Evolutionary conservation across 225 moss, liverwort and hornwort species (phyloP).

Genomic region (Bryum argenteum): DNA sequence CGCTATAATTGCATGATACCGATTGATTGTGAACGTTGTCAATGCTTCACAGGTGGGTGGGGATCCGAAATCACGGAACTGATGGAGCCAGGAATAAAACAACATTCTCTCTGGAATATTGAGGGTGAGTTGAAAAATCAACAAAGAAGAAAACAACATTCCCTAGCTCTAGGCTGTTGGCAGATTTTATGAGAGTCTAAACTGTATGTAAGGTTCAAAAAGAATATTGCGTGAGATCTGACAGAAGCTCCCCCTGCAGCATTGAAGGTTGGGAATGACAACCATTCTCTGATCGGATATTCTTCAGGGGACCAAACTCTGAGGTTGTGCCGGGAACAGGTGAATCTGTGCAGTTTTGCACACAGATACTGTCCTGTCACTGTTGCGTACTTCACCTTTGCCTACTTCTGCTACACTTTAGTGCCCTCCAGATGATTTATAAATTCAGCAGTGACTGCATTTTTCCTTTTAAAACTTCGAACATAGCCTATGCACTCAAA

Average conservation of each 20-base stretch:
- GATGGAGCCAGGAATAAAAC: neutral
- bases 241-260: constrained; percentile 1
- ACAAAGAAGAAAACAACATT: neutral
- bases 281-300: constrained; percentile 1
- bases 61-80: constrained; percentile 1
- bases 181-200: constrained; percentile 8
- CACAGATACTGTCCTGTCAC: constrained; percentile 18
- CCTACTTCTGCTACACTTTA: neutral
- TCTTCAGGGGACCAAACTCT: constrained; percentile 11
- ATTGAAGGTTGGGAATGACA: constrained; percentile 21
- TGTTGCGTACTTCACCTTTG: constrained; percentile 25
- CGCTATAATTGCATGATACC: neutral
- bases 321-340: constrained; percentile 15
- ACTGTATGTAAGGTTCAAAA: neutral
- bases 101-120: neutral
- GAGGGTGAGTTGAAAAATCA: too few species aligned
- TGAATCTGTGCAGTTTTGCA: constrained; percentile 7
- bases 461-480: too few species aligned
- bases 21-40: neutral
- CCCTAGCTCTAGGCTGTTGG: neutral
- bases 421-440: too few species aligned
- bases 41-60: neutral
- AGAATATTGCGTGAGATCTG: constrained; percentile 1
- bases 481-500: too few species aligned
- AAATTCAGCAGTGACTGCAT: too few species aligned